A percentile compares a stretch with the other conserved stretches of the same genome.
Conservation (phyloP, 225 moss, liverwort and hornwort species). For the Ulota crispa region DNA sequence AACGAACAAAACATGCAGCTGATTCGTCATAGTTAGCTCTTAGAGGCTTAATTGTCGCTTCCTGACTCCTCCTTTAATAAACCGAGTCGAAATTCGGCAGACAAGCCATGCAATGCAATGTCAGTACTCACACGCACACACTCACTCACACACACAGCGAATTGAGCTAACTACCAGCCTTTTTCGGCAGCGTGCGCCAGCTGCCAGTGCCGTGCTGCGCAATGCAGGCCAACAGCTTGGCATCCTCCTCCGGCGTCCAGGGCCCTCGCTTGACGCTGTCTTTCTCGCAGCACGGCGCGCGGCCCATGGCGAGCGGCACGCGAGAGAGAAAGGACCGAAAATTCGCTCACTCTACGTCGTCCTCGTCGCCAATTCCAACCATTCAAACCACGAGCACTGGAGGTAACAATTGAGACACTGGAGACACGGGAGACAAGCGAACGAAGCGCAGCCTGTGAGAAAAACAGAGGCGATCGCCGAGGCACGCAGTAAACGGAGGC, state of each 20-base stretch:
- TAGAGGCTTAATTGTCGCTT: too few relatives aligned
- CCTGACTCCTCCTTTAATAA: not conserved
- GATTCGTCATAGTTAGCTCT: not conserved
- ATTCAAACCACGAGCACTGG: slow-evolving; percentile 3
- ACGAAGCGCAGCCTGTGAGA: not conserved
- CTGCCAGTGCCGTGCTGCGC: slow-evolving; percentile 75
- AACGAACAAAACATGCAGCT: not conserved
- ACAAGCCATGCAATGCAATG: not conserved
- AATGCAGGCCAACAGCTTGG: slow-evolving; percentile 71
- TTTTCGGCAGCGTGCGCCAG: slow-evolving; percentile 73
- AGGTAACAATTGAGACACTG: too few relatives aligned
- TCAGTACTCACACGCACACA: not conserved
- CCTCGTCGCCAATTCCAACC: not conserved
- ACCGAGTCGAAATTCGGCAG: not conserved
- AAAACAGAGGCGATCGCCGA: not conserved
- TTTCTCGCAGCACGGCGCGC: slow-evolving; percentile 77
- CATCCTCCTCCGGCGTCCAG: slow-evolving; percentile 77
- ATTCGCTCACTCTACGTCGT: not conserved
- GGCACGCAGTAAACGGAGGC: not conserved
- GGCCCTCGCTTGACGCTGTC: slow-evolving; percentile 73
- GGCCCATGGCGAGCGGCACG: slow-evolving; percentile 45
- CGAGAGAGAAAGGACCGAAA: not conserved
- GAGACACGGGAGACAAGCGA: too few relatives aligned
- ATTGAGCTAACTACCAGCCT: slow-evolving; percentile 50
- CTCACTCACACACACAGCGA: not conserved